Evolutionary conservation across 2,329 filamentous ascomycete species (phyloP).

Genomic region (Arthrocladium fulminans): DNA sequence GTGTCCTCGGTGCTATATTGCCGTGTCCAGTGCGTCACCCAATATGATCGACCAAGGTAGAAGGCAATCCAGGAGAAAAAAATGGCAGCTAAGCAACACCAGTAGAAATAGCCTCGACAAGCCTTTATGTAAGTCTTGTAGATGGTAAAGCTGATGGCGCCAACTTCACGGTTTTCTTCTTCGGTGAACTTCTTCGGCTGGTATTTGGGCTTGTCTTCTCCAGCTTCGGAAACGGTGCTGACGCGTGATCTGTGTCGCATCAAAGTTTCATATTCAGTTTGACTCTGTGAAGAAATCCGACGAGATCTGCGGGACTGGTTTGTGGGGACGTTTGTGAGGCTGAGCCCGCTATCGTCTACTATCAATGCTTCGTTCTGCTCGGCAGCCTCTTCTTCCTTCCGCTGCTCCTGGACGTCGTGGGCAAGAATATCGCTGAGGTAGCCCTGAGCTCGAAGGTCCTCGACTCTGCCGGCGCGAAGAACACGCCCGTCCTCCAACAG

Average conservation of each 20-base stretch:
- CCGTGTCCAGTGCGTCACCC: conserved; percentile 40
- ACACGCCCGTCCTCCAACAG: conserved; percentile 62
- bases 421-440: conserved; percentile 36
- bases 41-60: conserved; percentile 32
- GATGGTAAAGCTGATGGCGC: conserved; percentile 58
- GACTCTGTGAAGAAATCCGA: conserved; percentile 14
- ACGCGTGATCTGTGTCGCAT: conserved; percentile 5
- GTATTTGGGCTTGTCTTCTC: conserved; percentile 31
- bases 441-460: conserved; percentile 43
- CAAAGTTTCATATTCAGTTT: conserved; percentile 11
- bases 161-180: conserved; percentile 63
- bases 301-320: conserved; percentile 20
- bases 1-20: conserved; percentile 24
- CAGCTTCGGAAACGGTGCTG: conserved; percentile 11
- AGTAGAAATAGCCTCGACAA: conserved; percentile 48
- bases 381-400: conserved; percentile 28
- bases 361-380: conserved; percentile 27
- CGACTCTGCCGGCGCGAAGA: conserved; percentile 54
- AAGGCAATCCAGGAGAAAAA: conserved; percentile 19
- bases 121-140: conserved; percentile 59
- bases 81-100: conserved; percentile 16
- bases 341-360: conserved; percentile 31
- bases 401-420: conserved; percentile 39
- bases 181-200: conserved; percentile 62
- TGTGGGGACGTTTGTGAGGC: conserved; percentile 32